phyloP scores from a whole-genome alignment of 768 basidiomycete genomes.

The Pleurotus salmoneostramineus region DNA sequence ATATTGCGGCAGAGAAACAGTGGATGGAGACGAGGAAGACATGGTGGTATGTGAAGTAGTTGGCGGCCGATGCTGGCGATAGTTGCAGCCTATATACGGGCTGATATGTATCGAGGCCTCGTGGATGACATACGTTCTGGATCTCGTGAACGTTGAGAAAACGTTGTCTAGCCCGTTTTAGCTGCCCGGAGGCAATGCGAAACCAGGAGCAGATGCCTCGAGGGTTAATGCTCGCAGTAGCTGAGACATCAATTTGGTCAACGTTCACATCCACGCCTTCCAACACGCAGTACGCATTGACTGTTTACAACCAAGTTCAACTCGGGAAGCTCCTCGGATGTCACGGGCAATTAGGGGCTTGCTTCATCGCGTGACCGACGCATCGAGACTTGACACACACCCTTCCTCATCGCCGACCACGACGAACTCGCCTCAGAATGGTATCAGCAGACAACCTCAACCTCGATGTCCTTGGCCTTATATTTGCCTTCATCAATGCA shows the following conservation, averaged over 20 bases:
- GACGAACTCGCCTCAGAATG: slow-evolving; percentile 32
- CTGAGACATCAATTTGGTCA: no score
- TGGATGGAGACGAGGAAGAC: slow-evolving; percentile 8
- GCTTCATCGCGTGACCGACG: background rate
- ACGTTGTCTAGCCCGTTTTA: background rate
- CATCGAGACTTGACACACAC: no score
- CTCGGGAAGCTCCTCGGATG: no score
- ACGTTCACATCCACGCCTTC: no score
- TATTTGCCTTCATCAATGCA: slow-evolving; percentile 45
- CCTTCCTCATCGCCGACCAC: background rate
- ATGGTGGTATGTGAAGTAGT: background rate
- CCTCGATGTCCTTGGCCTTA: slow-evolving; percentile 69
- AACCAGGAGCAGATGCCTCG: background rate
- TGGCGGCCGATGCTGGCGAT: background rate
- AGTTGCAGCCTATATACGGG: slow-evolving; percentile 5
- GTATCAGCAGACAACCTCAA: slow-evolving; percentile 66
- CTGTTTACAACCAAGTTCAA: no score
- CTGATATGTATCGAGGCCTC: background rate
- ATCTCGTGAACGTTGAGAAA: slow-evolving; percentile 2
- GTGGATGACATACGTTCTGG: slow-evolving; percentile 2
- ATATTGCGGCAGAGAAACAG: slow-evolving; percentile 55
- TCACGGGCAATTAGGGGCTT: background rate
- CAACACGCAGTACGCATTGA: no score
- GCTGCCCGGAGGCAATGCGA: background rate
- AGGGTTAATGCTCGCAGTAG: no score